Evolutionary conservation across 2,329 filamentous ascomycete species (phyloP).

Genomic region (Botrytis hyacinthi): DNA sequence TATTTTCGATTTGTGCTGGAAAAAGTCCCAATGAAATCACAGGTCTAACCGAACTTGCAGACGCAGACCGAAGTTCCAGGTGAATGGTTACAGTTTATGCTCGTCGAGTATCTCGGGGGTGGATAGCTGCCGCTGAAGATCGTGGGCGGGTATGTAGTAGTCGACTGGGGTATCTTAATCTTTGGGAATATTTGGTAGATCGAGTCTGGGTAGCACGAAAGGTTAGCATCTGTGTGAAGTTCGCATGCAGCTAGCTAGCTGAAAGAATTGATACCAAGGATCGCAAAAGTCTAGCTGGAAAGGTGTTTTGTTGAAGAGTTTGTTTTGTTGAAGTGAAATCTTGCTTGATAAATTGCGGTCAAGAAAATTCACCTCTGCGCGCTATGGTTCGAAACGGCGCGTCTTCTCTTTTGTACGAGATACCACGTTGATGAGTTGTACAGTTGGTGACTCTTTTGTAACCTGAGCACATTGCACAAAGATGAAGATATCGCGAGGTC

Average conservation of each 20-base stretch:
- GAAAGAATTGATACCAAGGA: conserved; percentile 9
- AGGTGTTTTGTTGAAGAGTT: conserved; percentile 4
- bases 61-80: conserved; percentile 15
- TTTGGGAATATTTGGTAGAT: conserved; percentile 27
- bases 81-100: conserved; percentile 26
- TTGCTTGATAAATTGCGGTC: conserved; percentile 12
- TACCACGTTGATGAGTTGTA: conserved; percentile 33
- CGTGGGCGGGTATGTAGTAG: conserved; percentile 32
- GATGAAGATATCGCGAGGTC: conserved; percentile 10
- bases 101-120: conserved; percentile 22
- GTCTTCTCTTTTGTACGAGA: conserved; percentile 22
- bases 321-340: neutral
- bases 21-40: conserved; percentile 21
- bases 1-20: conserved; percentile 4
- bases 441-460: conserved; percentile 20
- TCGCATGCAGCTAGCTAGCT: conserved; percentile 1
- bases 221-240: conserved; percentile 12
- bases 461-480: conserved; percentile 15
- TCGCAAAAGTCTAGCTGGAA: neutral
- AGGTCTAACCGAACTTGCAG: conserved; percentile 19
- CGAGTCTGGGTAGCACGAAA: conserved; percentile 17
- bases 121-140: conserved; percentile 28
- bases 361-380: conserved; percentile 5
- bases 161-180: conserved; percentile 28
- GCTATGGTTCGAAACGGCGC: conserved; percentile 20